Evolutionary conservation across 345 rosid genomes (phyloP), one percentile per base, ranked within the genome.

Genomic region (Citrus cavaleriei): DNA sequence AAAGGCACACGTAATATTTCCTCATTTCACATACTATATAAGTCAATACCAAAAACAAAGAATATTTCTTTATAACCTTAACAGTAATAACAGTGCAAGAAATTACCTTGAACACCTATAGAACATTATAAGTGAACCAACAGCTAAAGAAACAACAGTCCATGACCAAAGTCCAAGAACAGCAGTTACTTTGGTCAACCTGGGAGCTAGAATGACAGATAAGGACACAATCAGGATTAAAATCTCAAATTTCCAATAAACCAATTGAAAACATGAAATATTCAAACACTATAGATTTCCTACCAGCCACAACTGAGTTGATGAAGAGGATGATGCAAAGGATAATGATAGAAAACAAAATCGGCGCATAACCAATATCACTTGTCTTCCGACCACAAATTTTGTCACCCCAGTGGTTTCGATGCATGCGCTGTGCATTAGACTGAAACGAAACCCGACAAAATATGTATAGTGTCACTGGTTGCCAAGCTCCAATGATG

Each of bases 141-240:
- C 75, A 63, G 92, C 91, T 55, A 89, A 73, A 77, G 98, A 90
- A 78, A 94, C 87, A 81, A 90, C 83, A 40, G 80, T 80, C 91
- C 97, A 91, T 64, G 90, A 93, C 98, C 98, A 94, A 71, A 94
- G 84, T 75, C 95, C 99, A 86, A 87, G 84, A 88, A 75, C 81
- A 78, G 98, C 97, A 83, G 98, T 94, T 72, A 94, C 85, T 87
- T 86, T 93, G 46, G 99, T 87, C 84, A 96, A 90, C 86, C 81
- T 85, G 57, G 95, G 85, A 83, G 95, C 98, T 96, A 80, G 38
- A 76, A 84, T 37, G 38, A 81, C 77, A 58, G 78, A 70, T 46
- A 79, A 89, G 61, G 59, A 68, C 62, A 64, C 68, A 79, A 72
- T 66, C 68, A 77, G 68, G 55, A 85, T 74, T 71, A 78, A 34